Evolutionary conservation across 2,329 filamentous ascomycete genomes (phyloP).

Genomic region (Pseudocercospora fijiensis): DNA sequence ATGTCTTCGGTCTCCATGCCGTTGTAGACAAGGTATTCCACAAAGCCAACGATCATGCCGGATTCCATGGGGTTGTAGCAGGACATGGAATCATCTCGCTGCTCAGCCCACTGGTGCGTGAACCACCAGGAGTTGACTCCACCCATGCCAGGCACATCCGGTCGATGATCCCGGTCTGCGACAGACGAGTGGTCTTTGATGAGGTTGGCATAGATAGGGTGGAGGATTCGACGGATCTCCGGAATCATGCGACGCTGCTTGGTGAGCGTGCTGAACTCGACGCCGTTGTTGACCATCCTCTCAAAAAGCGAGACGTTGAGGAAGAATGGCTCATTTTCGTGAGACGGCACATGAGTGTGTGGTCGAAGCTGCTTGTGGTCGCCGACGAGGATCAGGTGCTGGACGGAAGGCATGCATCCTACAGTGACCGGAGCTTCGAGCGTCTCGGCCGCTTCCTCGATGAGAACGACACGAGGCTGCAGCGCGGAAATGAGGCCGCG

Average conservation of each 20-base stretch:
- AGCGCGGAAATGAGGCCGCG: slow-evolving; percentile 66
- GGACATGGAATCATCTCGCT: slow-evolving; percentile 61
- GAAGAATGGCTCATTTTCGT: slow-evolving; percentile 61
- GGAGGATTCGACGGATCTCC: slow-evolving; percentile 61
- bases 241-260: slow-evolving; percentile 73
- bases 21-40: slow-evolving; percentile 69
- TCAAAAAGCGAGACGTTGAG: slow-evolving; percentile 78
- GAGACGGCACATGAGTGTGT: slow-evolving; percentile 61
- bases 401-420: slow-evolving; percentile 60
- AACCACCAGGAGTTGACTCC: slow-evolving; percentile 61
- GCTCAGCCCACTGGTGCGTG: slow-evolving; percentile 65
- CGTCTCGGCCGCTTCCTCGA: slow-evolving; percentile 79
- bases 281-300: slow-evolving; percentile 64
- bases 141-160: slow-evolving; percentile 63
- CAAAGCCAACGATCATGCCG: slow-evolving; percentile 71
- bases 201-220: slow-evolving; percentile 61
- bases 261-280: slow-evolving; percentile 64
- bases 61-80: slow-evolving; percentile 71
- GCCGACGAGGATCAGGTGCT: slow-evolving; percentile 69
- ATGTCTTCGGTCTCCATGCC: slow-evolving; percentile 61
- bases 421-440: slow-evolving; percentile 63
- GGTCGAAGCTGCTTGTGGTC: slow-evolving; percentile 79
- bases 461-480: slow-evolving; percentile 65
- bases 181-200: slow-evolving; percentile 60
- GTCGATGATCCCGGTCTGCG: slow-evolving; percentile 44